Conservation (phyloP, 164 flowering plant genomes). For the Stephania cephalantha region DNA sequence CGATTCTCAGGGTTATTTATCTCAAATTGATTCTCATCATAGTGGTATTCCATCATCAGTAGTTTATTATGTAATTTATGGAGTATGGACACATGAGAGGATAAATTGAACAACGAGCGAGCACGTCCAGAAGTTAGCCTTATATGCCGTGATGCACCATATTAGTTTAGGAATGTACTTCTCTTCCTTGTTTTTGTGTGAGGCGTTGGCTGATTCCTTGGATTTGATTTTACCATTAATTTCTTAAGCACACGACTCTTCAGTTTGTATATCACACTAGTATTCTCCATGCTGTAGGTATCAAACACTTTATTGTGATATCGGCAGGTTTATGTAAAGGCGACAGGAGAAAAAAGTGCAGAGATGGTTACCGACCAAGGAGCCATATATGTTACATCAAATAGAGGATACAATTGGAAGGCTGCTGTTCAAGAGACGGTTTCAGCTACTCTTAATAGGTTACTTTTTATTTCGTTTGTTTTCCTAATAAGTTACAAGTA, state of each 20-base stretch:
- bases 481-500: too few relatives aligned
- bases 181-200: neutral
- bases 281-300: neutral
- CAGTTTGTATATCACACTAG: neutral
- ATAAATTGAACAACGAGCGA: neutral
- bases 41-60: neutral
- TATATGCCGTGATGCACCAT: neutral
- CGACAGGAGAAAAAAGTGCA: constrained; percentile 91
- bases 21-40: neutral
- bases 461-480: neutral
- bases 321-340: constrained; percentile 81
- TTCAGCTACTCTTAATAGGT: constrained; percentile 73
- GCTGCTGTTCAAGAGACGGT: constrained; percentile 98
- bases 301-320: neutral
- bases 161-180: neutral
- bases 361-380: constrained; percentile 98
- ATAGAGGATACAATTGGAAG: constrained; percentile 94
- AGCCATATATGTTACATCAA: constrained; percentile 86
- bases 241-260: neutral
- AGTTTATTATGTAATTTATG: neutral
- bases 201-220: neutral
- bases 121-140: neutral
- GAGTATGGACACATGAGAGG: neutral
- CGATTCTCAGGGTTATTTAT: neutral
- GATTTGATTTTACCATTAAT: neutral